These are phyloP conservation scores for Magnusiomyces magnusii DNA, from an alignment of 1,139 yeast genomes.

Conservation along the genomic window DNA sequence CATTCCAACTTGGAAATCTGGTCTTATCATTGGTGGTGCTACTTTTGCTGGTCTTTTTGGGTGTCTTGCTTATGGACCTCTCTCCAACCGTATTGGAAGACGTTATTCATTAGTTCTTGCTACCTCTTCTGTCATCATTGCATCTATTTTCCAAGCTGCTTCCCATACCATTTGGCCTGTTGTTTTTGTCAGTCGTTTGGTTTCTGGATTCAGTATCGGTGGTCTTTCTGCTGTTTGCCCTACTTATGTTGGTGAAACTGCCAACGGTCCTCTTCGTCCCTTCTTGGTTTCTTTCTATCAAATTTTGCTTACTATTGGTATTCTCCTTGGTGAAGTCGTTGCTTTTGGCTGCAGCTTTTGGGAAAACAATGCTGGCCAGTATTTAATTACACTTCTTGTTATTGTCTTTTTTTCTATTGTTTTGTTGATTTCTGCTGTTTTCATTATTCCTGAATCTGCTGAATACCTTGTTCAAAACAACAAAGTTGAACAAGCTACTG, in stretches of 20 bases:
- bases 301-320: slow-evolving; percentile 60
- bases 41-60: slow-evolving; percentile 50
- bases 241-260: slow-evolving; percentile 61
- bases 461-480: slow-evolving; percentile 54
- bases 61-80: slow-evolving; percentile 42
- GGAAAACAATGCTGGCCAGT: slow-evolving; percentile 42
- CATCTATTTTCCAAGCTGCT: slow-evolving; percentile 46
- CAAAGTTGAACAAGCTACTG: slow-evolving; percentile 50
- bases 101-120: slow-evolving; percentile 43
- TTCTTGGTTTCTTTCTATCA: slow-evolving; percentile 61
- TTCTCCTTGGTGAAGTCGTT: slow-evolving; percentile 59
- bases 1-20: slow-evolving; percentile 40
- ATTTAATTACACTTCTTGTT: slow-evolving; percentile 53
- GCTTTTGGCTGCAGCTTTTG: slow-evolving; percentile 51
- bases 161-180: slow-evolving; percentile 39
- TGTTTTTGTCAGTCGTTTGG: slow-evolving; percentile 39
- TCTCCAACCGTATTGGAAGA: slow-evolving; percentile 47
- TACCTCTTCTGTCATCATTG: slow-evolving; percentile 42
- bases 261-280: slow-evolving; percentile 56
- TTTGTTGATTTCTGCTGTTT: slow-evolving; percentile 39
- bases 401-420: slow-evolving; percentile 42
- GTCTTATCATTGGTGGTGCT: slow-evolving; percentile 46
- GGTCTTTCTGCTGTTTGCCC: slow-evolving; percentile 58
- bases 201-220: slow-evolving; percentile 61
- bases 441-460: slow-evolving; percentile 77